These are phyloP conservation scores for Musa balbisiana DNA, from an alignment of 202 grass and related monocot species.

Conservation along the genomic window DNA sequence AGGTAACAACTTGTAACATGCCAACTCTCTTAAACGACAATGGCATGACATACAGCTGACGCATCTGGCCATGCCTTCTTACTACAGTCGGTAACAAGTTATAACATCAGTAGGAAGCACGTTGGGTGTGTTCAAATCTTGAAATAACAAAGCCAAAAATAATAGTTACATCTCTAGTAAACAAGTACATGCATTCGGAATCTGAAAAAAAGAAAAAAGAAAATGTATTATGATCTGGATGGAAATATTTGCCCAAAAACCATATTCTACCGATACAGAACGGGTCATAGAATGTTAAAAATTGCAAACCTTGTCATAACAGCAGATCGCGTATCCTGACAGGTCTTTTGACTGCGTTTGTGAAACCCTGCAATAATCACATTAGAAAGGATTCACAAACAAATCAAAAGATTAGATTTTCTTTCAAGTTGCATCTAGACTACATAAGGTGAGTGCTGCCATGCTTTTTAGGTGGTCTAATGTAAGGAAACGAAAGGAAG, in stretches of 20 bases:
- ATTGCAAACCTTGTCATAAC: constrained; percentile 33
- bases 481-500: no score
- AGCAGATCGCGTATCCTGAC: constrained; percentile 74
- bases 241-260: constrained; percentile 13
- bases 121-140: not conserved
- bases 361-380: constrained; percentile 65
- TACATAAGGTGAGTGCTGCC: no score
- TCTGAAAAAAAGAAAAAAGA: not conserved
- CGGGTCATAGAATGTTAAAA: constrained; percentile 12
- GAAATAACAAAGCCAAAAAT: not conserved
- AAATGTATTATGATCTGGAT: not conserved
- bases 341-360: constrained; percentile 95
- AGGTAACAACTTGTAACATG: no score
- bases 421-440: no score
- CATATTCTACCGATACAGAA: constrained; percentile 16
- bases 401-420: no score
- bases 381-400: no score
- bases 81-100: no score
- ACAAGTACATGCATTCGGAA: not conserved
- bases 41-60: no score
- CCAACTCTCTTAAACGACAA: no score
- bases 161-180: not conserved
- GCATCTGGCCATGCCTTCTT: no score
- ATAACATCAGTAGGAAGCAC: no score
- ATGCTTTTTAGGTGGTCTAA: no score